Base-by-base conservation (phyloP, 2,329 filamentous ascomycete genomes). In the Pleochaeta shiraiana region DNA sequence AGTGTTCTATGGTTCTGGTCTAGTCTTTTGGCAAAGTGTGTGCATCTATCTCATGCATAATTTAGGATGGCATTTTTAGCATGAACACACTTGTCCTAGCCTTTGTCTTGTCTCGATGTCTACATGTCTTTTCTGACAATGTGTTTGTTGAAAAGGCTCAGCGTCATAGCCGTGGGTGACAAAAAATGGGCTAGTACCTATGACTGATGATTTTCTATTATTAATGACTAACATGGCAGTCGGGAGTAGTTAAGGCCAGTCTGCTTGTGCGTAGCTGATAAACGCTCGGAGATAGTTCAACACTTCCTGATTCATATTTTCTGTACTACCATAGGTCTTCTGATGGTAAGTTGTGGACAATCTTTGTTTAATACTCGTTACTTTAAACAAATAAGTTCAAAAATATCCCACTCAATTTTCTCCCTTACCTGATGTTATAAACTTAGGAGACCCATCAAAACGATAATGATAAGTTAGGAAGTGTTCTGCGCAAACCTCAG, bases 171-270 rank as follows among this genome's bases (percentile, higher is more conserved):
- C 53, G 16, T 60, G 53, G 19, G 57, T 60, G 21, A 37, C 57
- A 60, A 60, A 60, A 37, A 60, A 60, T 60, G 57, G 57, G 57
- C 31, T 60, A 37, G 30, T 60, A 11, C 57, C 57, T 11, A 60
- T 60, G 16, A 60, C 57, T 21, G 30, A 4, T 4, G 57, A 60
- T 60, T 60, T 60, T 60, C 57, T 60, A 60, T 60, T 60, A 60
- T 34, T 60, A 2, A 30, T 21, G 6, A 26, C 53, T 57, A 57
- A 57, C 53, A 60, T 34, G 6, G 57, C 57, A 60, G 30, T 60
- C 11, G 57, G 30, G n/a, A 60, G 57, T 60, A 60, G 31, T 57
- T 30, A 19, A 53, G 47, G 9, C 47, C 47, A 53, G 47, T 53
- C 47, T 53, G 24, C 5, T 3, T 53, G 47, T 12, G 47, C 3